Conservation (phyloP, 2,329 filamentous ascomycete species). For the Fusarium guadeloupense region DNA sequence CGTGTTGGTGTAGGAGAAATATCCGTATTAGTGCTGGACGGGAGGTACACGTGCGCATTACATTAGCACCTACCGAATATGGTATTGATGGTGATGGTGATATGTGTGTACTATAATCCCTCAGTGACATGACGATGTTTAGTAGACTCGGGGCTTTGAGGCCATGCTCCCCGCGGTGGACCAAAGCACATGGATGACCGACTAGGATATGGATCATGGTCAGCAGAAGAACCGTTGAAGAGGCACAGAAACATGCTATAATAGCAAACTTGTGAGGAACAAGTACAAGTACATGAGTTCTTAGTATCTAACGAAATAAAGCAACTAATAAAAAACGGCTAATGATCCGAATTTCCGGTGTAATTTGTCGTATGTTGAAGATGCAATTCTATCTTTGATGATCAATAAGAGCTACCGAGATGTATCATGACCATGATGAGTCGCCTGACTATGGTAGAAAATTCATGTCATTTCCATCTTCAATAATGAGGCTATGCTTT, state of each 20-base stretch:
- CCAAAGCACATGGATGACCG: conserved; percentile 14
- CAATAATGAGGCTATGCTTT: too few species aligned
- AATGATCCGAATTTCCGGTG: conserved; percentile 17
- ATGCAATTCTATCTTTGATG: background rate
- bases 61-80: conserved; percentile 36
- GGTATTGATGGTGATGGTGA: background rate
- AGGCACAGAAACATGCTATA: conserved; percentile 18
- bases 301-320: conserved; percentile 22
- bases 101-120: conserved; percentile 12
- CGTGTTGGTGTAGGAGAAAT: background rate
- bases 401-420: conserved; percentile 3
- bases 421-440: conserved; percentile 17
- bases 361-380: conserved; percentile 25
- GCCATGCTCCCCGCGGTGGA: conserved; percentile 33
- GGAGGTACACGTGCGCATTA: conserved; percentile 35
- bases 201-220: conserved; percentile 29
- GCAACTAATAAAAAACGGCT: background rate
- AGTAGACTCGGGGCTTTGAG: conserved; percentile 34
- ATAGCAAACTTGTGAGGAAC: too few species aligned
- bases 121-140: conserved; percentile 16
- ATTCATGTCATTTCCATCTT: too few species aligned
- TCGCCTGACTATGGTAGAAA: conserved; percentile 23
- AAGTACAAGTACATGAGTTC: background rate
- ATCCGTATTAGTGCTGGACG: background rate
- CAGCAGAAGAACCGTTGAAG: conserved; percentile 30